Percentiles rank a stretch among this genome's conserved stretches.
Evolutionary conservation across 805 yeast genomes (phyloP).

Genomic region (Wickerhamiella sorbophila): DNA sequence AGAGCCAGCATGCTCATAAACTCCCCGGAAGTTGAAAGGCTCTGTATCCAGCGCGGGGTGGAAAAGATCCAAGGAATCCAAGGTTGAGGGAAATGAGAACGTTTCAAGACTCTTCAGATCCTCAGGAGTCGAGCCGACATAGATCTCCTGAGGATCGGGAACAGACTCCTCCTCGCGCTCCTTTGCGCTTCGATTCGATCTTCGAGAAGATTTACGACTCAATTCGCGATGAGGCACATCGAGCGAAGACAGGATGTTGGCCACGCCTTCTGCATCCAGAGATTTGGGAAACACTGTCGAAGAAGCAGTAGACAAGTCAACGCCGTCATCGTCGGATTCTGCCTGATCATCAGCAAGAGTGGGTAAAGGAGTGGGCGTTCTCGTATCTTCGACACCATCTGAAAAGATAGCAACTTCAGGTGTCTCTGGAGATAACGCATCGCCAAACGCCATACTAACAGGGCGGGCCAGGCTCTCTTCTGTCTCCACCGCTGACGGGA

Average conservation of each 20-base stretch:
- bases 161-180: slow-evolving; percentile 17
- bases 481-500: background rate
- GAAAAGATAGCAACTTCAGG: background rate
- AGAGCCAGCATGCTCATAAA: no score
- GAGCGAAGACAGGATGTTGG: slow-evolving; percentile 22
- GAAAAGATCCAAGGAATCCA: background rate
- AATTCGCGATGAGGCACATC: slow-evolving; percentile 24
- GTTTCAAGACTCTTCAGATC: background rate
- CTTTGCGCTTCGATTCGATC: slow-evolving; percentile 1
- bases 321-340: slow-evolving; percentile 4
- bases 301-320: slow-evolving; percentile 17
- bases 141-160: slow-evolving; percentile 22
- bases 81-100: slow-evolving; percentile 1
- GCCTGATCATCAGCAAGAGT: background rate
- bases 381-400: background rate
- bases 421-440: background rate
- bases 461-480: background rate
- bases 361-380: background rate
- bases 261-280: slow-evolving; percentile 23
- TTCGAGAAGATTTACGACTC: slow-evolving; percentile 13
- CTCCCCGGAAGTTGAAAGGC: background rate
- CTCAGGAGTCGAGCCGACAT: slow-evolving; percentile 7
- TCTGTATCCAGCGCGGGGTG: background rate
- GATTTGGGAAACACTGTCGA: slow-evolving; percentile 25
- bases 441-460: background rate